Base-by-base conservation (phyloP, 208 protist genomes). In the Perkinsela sp. region DNA sequence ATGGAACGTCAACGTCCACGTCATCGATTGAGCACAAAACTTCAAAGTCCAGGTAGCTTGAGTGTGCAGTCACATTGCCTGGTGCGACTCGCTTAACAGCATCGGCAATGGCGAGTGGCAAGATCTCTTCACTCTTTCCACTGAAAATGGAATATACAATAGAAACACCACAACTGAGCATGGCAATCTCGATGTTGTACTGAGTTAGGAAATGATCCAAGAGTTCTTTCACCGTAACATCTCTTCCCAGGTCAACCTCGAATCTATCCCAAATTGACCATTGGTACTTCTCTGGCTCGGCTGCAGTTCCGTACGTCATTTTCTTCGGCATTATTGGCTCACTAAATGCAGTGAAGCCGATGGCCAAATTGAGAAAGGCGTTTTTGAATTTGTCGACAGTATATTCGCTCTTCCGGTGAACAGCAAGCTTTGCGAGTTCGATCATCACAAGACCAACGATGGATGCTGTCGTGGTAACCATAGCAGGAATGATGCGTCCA, bases 401-500 rank as follows among this genome's bases (percentile, higher is more conserved):
- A 74, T 29, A 66, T 71, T 29, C 15, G 70, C 32, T 1, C 70
- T 86, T 78, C 15, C 2, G 0, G 0, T 82, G 66, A 29, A 85
- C 73, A 2, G 92, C 67, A 32, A 98, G 80, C 82, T 99, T 99
- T 73, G 94, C 90, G 30, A 97, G 69, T 77, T 99, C 97, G 15
- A 98, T 72, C 69, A 78, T 83, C 0, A 97, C 93, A 0, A 99
- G 82, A 1, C 98, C 98, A 32, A 91, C 92, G 15, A 99, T 93
- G 22, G 97, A 69, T 2, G 96, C 92, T 2, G 98, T 99, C 15
- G 97, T 99, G 22, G 98, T 99, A 66, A 98, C 94, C 81, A 99
- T 97, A 2, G 97, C 97, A 28, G 98, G 97, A 72, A 99, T 99
- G 78, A 99, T 99, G 72, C 95, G 96, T 30, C 95, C 94, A 1